Evolutionary conservation across 495 filamentous ascomycete genomes (phyloP).

Genomic region (Aspergillus campestris): DNA sequence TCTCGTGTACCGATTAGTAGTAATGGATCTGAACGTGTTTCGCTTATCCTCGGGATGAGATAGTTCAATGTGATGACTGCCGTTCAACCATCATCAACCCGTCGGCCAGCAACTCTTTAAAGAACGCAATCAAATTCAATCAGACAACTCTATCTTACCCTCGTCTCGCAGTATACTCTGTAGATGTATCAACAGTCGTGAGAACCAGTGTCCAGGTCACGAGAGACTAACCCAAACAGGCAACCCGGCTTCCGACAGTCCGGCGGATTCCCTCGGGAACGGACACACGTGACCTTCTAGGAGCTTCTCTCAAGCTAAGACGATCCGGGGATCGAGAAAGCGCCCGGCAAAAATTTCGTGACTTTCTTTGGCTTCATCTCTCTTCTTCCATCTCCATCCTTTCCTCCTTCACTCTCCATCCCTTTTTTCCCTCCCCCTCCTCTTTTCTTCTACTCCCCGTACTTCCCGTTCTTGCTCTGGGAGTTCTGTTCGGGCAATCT

Average conservation of each 20-base stretch:
- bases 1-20: no score
- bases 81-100: no score
- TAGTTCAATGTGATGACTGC: no score
- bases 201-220: no score
- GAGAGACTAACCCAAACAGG: background rate
- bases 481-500: conserved; percentile 24
- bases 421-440: conserved; percentile 16
- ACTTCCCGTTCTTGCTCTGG: conserved; percentile 18
- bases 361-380: conserved; percentile 38
- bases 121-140: background rate
- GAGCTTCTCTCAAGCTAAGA: conserved; percentile 37
- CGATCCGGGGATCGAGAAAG: conserved; percentile 38
- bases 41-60: no score
- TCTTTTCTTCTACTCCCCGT: conserved; percentile 10
- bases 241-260: conserved; percentile 12
- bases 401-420: conserved; percentile 16
- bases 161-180: background rate
- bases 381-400: conserved; percentile 12
- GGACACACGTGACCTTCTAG: conserved; percentile 39
- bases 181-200: no score
- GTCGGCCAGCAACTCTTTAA: no score
- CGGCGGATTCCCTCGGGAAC: conserved; percentile 24
- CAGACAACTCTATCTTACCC: background rate
- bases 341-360: conserved; percentile 43
- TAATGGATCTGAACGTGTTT: no score